These are phyloP conservation scores for Piper betle DNA, from an alignment of 164 flowering plant genomes.

Conservation along the genomic window DNA sequence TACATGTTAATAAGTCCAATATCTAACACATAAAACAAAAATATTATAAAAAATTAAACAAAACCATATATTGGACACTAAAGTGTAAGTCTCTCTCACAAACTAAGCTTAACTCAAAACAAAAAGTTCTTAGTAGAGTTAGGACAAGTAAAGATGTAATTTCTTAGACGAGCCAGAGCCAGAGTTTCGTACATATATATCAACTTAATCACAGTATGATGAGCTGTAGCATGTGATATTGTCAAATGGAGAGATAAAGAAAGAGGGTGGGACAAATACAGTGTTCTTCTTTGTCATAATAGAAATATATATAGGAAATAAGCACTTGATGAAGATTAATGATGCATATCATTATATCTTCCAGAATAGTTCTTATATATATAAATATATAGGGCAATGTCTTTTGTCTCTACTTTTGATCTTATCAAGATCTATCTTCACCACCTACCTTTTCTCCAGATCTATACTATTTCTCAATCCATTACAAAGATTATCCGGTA, in stretches of 20 bases:
- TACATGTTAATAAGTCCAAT: too few species aligned
- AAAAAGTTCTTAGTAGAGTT: too few species aligned
- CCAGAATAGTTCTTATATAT: too few species aligned
- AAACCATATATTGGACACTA: too few species aligned
- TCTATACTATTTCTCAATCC: background rate
- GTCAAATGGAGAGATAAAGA: background rate
- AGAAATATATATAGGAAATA: background rate
- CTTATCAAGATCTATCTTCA: background rate
- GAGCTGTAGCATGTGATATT: background rate
- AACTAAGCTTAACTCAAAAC: too few species aligned
- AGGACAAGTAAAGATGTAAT: too few species aligned
- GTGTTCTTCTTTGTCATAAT: background rate
- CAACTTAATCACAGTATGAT: background rate
- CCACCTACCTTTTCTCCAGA: background rate
- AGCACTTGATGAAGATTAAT: conserved; percentile 2
- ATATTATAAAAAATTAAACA: too few species aligned
- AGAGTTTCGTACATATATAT: too few species aligned
- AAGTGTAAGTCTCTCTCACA: too few species aligned
- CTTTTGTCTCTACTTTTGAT: background rate
- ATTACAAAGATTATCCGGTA: conserved; percentile 1
- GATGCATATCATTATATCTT: background rate
- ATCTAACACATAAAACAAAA: too few species aligned
- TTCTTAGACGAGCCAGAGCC: too few species aligned
- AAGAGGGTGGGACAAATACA: background rate
- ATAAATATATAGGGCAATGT: background rate